phyloP scores from a whole-genome alignment of 495 filamentous ascomycete genomes.

The Entonaema liquescens region DNA sequence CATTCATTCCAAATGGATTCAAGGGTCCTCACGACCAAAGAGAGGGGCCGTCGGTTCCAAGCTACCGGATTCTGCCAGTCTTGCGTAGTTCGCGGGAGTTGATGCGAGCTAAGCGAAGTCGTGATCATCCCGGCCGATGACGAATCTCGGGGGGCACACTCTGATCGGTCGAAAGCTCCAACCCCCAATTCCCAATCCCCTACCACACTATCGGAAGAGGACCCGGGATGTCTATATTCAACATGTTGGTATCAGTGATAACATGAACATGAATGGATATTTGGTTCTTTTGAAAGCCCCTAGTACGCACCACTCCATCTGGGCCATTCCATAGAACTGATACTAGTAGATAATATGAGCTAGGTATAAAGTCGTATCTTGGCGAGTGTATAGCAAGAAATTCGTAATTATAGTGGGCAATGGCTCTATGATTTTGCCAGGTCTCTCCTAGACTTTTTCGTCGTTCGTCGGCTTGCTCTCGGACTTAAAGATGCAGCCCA shows the following conservation, averaged over 20 bases:
- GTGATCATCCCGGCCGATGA: slow-evolving; percentile 41
- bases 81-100: slow-evolving; percentile 1
- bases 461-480: neutral
- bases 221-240: slow-evolving; percentile 2
- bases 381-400: slow-evolving; percentile 5
- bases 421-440: slow-evolving; percentile 28
- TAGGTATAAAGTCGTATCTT: slow-evolving; percentile 13
- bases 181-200: slow-evolving; percentile 1
- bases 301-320: neutral
- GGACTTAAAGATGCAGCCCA: neutral
- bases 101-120: slow-evolving; percentile 31
- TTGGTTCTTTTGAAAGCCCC: neutral
- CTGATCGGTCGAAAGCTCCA: slow-evolving; percentile 31
- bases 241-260: neutral
- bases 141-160: slow-evolving; percentile 31
- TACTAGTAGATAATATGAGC: slow-evolving; percentile 15
- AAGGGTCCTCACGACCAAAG: neutral
- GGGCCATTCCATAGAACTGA: neutral
- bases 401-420: slow-evolving; percentile 39
- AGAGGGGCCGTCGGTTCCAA: slow-evolving; percentile 31
- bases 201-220: slow-evolving; percentile 13
- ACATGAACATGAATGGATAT: neutral
- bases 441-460: neutral
- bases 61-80: slow-evolving; percentile 18
- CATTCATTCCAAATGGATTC: slow-evolving; percentile 28